These are phyloP conservation scores for Pholiota adiposa DNA, from an alignment of 1,284 basidiomycete species.

Conservation along the genomic window DNA sequence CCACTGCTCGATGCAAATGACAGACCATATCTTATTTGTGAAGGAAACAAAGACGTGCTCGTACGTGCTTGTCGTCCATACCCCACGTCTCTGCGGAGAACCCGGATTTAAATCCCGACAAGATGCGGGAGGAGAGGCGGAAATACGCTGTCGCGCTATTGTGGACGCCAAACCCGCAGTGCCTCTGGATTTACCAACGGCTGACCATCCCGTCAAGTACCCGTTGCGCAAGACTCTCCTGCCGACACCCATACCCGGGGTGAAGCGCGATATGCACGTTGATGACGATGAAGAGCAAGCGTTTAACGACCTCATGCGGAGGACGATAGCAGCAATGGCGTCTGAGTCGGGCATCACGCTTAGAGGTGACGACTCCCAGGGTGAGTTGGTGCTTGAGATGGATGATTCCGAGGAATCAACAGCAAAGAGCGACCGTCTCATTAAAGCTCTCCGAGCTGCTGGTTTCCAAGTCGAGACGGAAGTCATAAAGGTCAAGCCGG, in stretches of 20 bases:
- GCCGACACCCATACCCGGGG: slow-evolving; percentile 40
- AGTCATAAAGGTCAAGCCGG: slow-evolving; percentile 22
- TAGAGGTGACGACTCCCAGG: slow-evolving; percentile 39
- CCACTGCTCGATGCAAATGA: slow-evolving; percentile 92
- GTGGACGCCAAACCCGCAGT: slow-evolving; percentile 45
- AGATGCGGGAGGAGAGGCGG: slow-evolving; percentile 66
- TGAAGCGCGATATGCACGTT: slow-evolving; percentile 24
- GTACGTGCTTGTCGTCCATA: slow-evolving; percentile 91
- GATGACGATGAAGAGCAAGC: slow-evolving; percentile 28
- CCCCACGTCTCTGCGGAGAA: slow-evolving; percentile 88
- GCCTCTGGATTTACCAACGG: slow-evolving; percentile 43
- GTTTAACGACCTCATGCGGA: slow-evolving; percentile 39
- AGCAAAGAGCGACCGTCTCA: slow-evolving; percentile 38
- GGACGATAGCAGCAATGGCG: slow-evolving; percentile 48
- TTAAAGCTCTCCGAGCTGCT: slow-evolving; percentile 44
- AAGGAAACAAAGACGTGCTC: slow-evolving; percentile 91
- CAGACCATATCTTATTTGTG: slow-evolving; percentile 85
- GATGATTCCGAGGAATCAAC: slow-evolving; percentile 45
- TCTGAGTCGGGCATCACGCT: slow-evolving; percentile 27
- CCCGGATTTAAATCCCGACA: slow-evolving; percentile 84
- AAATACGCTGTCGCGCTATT: slow-evolving; percentile 78
- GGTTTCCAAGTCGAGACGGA: slow-evolving; percentile 45
- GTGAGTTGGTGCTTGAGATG: slow-evolving; percentile 62
- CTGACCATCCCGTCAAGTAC: slow-evolving; percentile 59
- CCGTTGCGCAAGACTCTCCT: slow-evolving; percentile 53